Base-by-base conservation (phyloP, 768 basidiomycete genomes). In the Tylopilus felleus region DNA sequence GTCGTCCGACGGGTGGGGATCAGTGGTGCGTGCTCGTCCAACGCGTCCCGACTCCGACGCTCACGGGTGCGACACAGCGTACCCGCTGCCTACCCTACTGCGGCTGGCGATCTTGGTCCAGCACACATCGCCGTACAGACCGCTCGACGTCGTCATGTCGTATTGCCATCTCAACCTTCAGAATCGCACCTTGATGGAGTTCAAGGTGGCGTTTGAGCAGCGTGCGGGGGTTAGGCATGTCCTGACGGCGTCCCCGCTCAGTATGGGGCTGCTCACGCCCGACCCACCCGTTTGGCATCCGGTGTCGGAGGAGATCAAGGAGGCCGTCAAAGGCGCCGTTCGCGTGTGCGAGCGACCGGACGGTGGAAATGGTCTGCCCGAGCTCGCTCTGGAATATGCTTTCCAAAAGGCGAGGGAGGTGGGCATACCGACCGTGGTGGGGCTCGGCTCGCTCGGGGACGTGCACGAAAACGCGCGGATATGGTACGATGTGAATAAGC, bases 121-220 rank as follows among this genome's bases (percentile, higher is more conserved):
- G 29, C 82, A 87, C 62, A 84, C 76, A 19, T 69, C 82, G 9
- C 85, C 86, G 12, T 85, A 78, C 70, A 76, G 78, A 50, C 88
- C 93, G 10, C 66, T 95, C 53, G 93, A 95, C 69, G 77, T 85
- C 43, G 68, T 95, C 27, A 79, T 93, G 42, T 86, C 88, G 16
- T 95, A 91, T 73, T 88, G 84, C 22, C 90, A 94, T 68, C 78
- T 90, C 50, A 84, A 80, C 22, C 74, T 93, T 29, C 89, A 92
- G 65, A 91, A 89, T 68, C 71, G 73, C 51, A 84, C 80, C 16
- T 77, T 85, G 65, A 66, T 70, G 38, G 69, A 75, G 10, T 92
- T 84, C 65, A 76, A 78, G 25, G 71, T 77, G 12, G 77, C 79
- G 38, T 78, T 93, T 51, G 74, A 75, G 57, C 65, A 72, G 19